Evolutionary conservation across 2,329 filamentous ascomycete species (phyloP), one percentile per base, ranked within the genome.

Genomic region (Colletotrichum gloeosporioides): DNA sequence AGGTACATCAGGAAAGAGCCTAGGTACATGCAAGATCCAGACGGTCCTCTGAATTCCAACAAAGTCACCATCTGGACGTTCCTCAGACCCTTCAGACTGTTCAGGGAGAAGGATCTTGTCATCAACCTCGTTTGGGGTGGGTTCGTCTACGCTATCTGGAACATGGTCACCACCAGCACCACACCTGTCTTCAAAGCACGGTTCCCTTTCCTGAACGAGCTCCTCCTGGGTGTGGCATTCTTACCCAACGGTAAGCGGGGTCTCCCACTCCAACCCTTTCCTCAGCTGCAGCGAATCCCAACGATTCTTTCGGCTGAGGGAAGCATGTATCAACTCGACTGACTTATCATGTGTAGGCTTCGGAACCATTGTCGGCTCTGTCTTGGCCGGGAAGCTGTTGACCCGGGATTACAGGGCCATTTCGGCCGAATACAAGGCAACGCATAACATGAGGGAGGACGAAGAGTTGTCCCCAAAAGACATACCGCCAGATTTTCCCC

Each of bases 81-180:
- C 22, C 36, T 86, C 4, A 80, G 80, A 80, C 86, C 87, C 0
- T 79, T 89, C 3, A 80, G 75, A 8, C 83, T 87, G 49, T 79
- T 89, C 13, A 66, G 75, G 7, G 85, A 89, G 49, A 87, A 85
- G 69, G 87, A 89, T 55, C 84, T 89, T 9, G 78, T 86, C 22
- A 80, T 85, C 18, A 85, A 84, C 8, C 78, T 89, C 4, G 70
- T 88, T 6, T 89, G 85, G 76, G 86, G 86, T 34, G 82, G 82
- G 8, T 73, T 82, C 12, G 69, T 81, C 63, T 81, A 83, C 61
- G 83, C 87, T 0, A 83, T 86, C 8, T 89, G 87, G 86, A 88
- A 84, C 36, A 89, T 89, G 87, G 85, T 89, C 3, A 87, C 85
- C 8, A 83, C 85, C 3, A 86, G 82, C 22, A 88, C 87, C 3